Percentiles rank a stretch among this genome's conserved stretches.
Evolutionary conservation across 2,329 filamentous ascomycete species (phyloP).

Genomic region (Ilyonectria mors-panacis): DNA sequence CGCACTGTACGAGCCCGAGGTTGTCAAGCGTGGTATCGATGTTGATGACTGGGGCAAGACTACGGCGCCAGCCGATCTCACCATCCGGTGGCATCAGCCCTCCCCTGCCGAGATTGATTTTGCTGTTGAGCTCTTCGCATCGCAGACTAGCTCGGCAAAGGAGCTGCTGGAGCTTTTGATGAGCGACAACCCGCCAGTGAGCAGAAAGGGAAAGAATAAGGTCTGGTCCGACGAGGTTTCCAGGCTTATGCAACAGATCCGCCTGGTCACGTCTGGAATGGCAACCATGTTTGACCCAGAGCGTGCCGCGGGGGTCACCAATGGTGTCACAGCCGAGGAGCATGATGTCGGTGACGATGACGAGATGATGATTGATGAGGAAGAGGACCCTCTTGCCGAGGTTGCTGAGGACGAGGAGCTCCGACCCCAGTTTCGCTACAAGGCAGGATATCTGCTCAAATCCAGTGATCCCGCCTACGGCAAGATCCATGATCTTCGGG

Average conservation of each 20-base stretch:
- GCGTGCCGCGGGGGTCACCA: constrained; percentile 71
- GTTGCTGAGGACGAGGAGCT: constrained; percentile 85
- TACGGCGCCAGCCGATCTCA: constrained; percentile 81
- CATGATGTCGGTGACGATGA: constrained; percentile 71
- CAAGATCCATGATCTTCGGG: constrained; percentile 84
- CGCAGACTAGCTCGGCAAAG: constrained; percentile 84
- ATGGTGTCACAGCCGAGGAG: constrained; percentile 61
- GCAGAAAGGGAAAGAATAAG: constrained; percentile 94
- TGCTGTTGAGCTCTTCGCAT: constrained; percentile 89
- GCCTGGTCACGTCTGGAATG: constrained; percentile 91
- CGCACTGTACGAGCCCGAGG: constrained; percentile 85
- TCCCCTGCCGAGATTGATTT: constrained; percentile 86
- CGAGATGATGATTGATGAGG: constrained; percentile 60
- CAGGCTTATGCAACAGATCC: constrained; percentile 87
- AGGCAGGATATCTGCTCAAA: constrained; percentile 86
- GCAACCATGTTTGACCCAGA: constrained; percentile 90
- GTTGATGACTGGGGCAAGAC: constrained; percentile 87
- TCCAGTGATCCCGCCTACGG: constrained; percentile 72
- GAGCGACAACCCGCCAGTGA: constrained; percentile 84
- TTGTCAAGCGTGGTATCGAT: constrained; percentile 79
- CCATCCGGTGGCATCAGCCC: constrained; percentile 93
- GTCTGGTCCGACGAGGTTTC: constrained; percentile 99
- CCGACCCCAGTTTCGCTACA: constrained; percentile 89
- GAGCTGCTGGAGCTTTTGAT: constrained; percentile 84
- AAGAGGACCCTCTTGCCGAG: constrained; percentile 71